Evolutionary conservation across 1,139 yeast genomes (phyloP), one percentile per base, ranked within the genome.

Genomic region (Pichia sp.): DNA sequence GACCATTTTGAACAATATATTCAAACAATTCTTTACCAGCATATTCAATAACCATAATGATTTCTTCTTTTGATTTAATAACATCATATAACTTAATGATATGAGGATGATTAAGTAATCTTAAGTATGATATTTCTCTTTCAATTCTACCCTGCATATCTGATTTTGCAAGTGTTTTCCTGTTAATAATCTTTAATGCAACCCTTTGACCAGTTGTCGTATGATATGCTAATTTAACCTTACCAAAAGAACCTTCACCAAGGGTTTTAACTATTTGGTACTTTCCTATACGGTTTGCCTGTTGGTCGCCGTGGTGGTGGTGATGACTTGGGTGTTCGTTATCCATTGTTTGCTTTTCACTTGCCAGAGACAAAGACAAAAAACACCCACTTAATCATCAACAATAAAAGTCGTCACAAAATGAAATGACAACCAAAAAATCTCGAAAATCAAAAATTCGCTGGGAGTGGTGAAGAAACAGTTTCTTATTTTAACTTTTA

Each of bases 81-180:
- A 93, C 99, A 69, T 93, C 99, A 71, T 91, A 93, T 55, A 93
- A 76, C 70, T 93, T 93, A 73, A 93, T 93, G 68, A 93, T 93
- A 69, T 93, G 99, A 6, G 98, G 99, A 68, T 93, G 99, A 70
- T 98, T 81, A 58, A 93, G 76, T 55, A 93, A 74, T 53, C 98
- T 75, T 60, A 93, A 76, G 68, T 93, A 93, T 10, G 96, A 85
- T 55, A 93, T 93, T 68, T 93, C 99, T 61, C 99, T 76, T 72
- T 93, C 99, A 36, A 93, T 84, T 56, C 99, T 76, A 33, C 98
- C 98, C 67, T 93, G 97, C 99, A 93, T 93, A 70, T 93, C 99
- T 9, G 91, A 82, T 67, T 93, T 93, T 51, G 97, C 96, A 66
- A 93, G 75, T 0, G 97, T 90, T 70, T 90, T 91, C 58, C 96